Evolutionary conservation across 495 filamentous ascomycete genomes (phyloP), one percentile per base, ranked within the genome.

Genomic region (Aspergillus baeticus): DNA sequence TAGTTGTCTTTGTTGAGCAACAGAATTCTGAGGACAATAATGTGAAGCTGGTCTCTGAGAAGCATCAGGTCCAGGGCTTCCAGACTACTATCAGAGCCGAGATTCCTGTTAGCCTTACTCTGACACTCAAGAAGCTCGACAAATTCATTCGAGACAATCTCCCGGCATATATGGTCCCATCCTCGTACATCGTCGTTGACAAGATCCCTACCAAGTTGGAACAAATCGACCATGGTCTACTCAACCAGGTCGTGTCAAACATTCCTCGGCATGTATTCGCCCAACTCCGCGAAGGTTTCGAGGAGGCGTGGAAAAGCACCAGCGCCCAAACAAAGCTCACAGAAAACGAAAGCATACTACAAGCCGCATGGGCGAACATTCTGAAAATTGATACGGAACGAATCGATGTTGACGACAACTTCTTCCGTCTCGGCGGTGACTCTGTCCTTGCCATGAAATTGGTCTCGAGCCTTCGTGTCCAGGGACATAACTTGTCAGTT

Each of bases 361-460:
- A 65, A 31, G 49, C 65, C 3, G 59, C 76, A 7, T 84, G 81
- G 82, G 73, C 72, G 5, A 62, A 66, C 1, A 69, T 79, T 1
- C 67, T 85, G 0, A 67, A 68, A 2, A 57, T 81, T 1, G 14
- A 45, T 1, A 43, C 58, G 0, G 69, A 69, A 14, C 46, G 69
- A 3, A 75, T 81, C n/a, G 73, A 71, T 10, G 55, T 71, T 0
- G 69, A 75, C 10, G 74, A 78, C 52, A 74, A 74, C 59, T 80
- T 80, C 60, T 75, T 80, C 67, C 68, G 70, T 1, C 67, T 76
- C 0, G 77, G 77, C 29, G 77, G 77, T 29, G 72, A 78, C 54
- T 80, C 77, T 10, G 64, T 80, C 8, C 47, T 71, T 6, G 77
- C 77, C 1, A 80, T 80, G 73, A 76, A 74, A 33, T 46, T 80